Base-by-base conservation (phyloP, 345 rosid genomes). In the Hibiscus syriacus region DNA sequence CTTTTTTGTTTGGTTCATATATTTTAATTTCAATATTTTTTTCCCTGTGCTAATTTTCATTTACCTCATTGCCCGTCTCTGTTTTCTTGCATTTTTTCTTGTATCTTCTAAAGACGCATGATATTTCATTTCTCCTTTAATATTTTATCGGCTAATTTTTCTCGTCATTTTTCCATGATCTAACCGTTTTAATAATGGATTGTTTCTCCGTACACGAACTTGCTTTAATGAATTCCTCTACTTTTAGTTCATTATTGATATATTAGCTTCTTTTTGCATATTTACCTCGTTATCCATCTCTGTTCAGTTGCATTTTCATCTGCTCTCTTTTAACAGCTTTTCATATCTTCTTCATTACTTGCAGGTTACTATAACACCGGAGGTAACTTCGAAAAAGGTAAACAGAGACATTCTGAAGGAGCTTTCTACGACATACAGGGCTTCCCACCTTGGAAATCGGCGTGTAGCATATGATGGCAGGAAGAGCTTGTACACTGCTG, bases 401-500 rank as follows among this genome's bases (percentile, higher is more conserved):
- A 83, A 81, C 69, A 57, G 96, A 4, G 68, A 60, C 0, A 73
- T 92, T 2, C 72, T 90, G 0, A 23, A 39, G 2, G 30, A 56
- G 20, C 78, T 92, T 0, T 68, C 43, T 7, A 0, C 6, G 0
- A 3, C 10, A 0, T 89, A 72, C 57, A 3, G 69, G 0, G 72
- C 43, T 3, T 78, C 86, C 0, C 82, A 85, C 14, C 52, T 87
- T 41, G 90, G 76, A 0, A 16, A 43, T 2, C 66, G 80, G 43
- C 16, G 3, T 4, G 83, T 81, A 2, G 98, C 96, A 0, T 92
- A 87, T 59, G 98, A 92, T 81, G 96, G 98, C 0, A 43, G 73
- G 67, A 92, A 89, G 60, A 82, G 85, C 38, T 57, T 89, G 1
- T 87, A 84, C 66, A 92, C 93, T 0, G 96, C 93, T 1, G 97